Evolutionary conservation across 2,329 filamentous ascomycete genomes (phyloP), one percentile per base, ranked within the genome.

Genomic region (Beauveria sp.): DNA sequence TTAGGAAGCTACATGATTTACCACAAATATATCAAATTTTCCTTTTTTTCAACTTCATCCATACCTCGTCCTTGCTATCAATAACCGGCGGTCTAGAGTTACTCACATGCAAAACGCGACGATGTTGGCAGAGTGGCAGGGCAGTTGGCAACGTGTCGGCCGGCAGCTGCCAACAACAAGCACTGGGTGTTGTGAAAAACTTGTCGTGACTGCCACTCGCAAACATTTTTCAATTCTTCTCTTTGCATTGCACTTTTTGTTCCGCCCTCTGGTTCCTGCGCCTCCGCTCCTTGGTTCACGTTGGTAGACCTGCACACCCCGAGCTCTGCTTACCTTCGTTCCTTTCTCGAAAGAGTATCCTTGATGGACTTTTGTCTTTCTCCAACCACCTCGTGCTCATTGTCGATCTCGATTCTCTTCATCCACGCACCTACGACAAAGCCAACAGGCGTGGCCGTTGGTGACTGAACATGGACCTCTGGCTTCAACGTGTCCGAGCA

Each of bases 221-320:
- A 43, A 6, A 47, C 12, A 14, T n/a, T 22, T 22, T n/a, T 44
- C 10, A 2, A 6, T 50, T 44, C 40, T 52, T 41, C 16, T 28
- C 43, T 34, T 55, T 48, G 22, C 43, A 48, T 61, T 46, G 48
- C 43, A 55, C 50, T 41, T 53, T 61, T 61, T 43, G 30, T 52
- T 44, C 34, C 51, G 28, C 48, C 58, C 58, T 55, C 41, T 61
- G 58, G 50, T 43, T 28, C 58, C 58, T 61, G 58, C 58, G 26
- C 30, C 18, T 53, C 34, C 30, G 20, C n/a, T 40, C 12, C 37
- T 54, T 43, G 24, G 47, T 47, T 53, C 51, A 37, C 44, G 43
- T 44, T 51, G 40, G 28, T 22, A 55, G 30, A 55, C 51, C 43
- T 55, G 41, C 28, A 55, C 28, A 22, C 5, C 20, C 30, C 24